Evolutionary conservation across 768 basidiomycete species (phyloP), one percentile per base, ranked within the genome.

Genomic region (Suillus fuscotomentosus): DNA sequence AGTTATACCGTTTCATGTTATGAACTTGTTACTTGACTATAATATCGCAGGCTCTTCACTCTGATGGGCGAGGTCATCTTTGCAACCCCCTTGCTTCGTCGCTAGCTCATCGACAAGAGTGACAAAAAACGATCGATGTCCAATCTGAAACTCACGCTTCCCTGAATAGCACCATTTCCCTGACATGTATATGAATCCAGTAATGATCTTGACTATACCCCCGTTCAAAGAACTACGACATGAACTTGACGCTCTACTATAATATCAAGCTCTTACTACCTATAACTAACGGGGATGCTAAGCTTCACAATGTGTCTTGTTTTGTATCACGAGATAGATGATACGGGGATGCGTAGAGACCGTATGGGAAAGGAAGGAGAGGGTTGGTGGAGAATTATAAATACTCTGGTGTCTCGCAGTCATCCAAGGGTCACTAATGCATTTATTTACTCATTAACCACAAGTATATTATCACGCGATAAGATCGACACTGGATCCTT

Each of bases 171-270:
- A 15, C 45, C 15, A 39, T 24, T 64, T 67, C 15, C 69, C 62
- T 55, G 3, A 17, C 51, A 43, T 45, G 31, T 24, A 47, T 31
- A 59, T 65, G 64, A 22, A 22, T 66, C 31, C 75, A 98, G 96
- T 99, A 0, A 31, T 31, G 31, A 42, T 97, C 96, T 24, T 88
- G 97, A 41, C 84, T 99, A 55, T 88, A 89, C 71, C 95, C 90
- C 24, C 88, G 88, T 70, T 97, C 95, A 9, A 89, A 92, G 79
- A 95, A 93, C 77, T 91, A 91, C 72, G 88, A 90, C 71, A 97
- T 98, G 95, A 84, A 90, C 71, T 80, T 98, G 68, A 92, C 94
- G n/a, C 83, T 99, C 66, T 95, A 99, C 79, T 94, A 94, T 80
- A 97, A 98, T 76, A 81, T 88, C 68, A 95, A 98, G 74, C 81